phyloP scores from a whole-genome alignment of 176 grass and related monocot genomes.

The Bothriochloa decipiens region DNA sequence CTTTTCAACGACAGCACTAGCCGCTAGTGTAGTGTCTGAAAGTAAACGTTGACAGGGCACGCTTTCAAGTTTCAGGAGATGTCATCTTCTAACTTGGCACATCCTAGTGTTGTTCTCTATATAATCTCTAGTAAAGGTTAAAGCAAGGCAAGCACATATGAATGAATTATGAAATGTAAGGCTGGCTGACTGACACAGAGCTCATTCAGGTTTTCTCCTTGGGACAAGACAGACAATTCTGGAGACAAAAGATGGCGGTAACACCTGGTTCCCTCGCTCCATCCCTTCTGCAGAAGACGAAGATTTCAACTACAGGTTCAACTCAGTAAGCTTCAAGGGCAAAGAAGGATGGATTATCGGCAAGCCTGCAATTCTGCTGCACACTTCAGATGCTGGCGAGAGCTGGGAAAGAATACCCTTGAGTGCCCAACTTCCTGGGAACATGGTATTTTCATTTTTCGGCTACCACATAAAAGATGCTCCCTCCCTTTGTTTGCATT shows the following conservation, averaged over 20 bases:
- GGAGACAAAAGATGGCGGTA: slow-evolving; percentile 89
- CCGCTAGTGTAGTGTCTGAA: background rate
- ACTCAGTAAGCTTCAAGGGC: slow-evolving; percentile 90
- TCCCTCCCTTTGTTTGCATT: background rate
- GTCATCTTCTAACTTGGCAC: background rate
- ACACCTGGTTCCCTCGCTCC: slow-evolving; percentile 76
- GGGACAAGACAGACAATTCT: slow-evolving; percentile 88
- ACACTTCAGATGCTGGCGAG: slow-evolving; percentile 82
- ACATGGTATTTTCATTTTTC: slow-evolving; percentile 67
- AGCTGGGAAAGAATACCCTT: slow-evolving; percentile 98
- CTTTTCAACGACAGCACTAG: background rate
- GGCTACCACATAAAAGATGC: background rate
- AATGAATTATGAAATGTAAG: background rate
- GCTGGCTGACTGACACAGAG: background rate
- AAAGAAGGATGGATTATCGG: slow-evolving; percentile 98
- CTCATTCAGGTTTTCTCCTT: slow-evolving; percentile 73
- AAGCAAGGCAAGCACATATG: background rate
- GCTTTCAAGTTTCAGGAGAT: background rate
- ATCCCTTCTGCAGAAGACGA: slow-evolving; percentile 94
- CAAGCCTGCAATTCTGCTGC: slow-evolving; percentile 85
- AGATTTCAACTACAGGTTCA: slow-evolving; percentile 99
- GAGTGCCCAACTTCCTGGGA: slow-evolving; percentile 87
- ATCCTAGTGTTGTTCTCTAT: background rate
- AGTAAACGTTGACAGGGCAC: background rate
- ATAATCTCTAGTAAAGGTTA: background rate